Conservation (phyloP, 352 stramenopile genomes). For the Phytophthora capsici region DNA sequence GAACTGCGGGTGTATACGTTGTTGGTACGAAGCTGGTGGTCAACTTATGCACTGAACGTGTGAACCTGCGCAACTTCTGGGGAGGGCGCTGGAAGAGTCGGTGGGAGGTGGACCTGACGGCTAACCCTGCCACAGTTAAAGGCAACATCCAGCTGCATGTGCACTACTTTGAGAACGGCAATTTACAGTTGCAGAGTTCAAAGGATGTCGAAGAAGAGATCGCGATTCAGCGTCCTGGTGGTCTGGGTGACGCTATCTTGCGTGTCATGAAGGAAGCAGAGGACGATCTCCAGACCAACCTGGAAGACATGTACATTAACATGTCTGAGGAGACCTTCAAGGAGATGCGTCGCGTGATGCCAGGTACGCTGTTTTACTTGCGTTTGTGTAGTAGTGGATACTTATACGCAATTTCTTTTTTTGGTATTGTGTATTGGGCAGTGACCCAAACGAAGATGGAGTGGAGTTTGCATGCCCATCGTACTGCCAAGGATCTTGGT, state of each 20-base stretch:
- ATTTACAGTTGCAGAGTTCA: slow-evolving; percentile 91
- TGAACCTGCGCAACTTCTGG: slow-evolving; percentile 93
- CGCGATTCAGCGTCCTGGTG: slow-evolving; percentile 42
- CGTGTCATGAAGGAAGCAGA: slow-evolving; percentile 83
- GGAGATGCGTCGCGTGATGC: slow-evolving; percentile 95
- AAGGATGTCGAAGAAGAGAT: slow-evolving; percentile 77
- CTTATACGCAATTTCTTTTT: not conserved
- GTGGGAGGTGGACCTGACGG: slow-evolving; percentile 74
- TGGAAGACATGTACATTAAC: slow-evolving; percentile 95
- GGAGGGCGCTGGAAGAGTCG: slow-evolving; percentile 84
- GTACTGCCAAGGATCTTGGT: slow-evolving; percentile 77
- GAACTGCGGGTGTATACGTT: slow-evolving; percentile 82
- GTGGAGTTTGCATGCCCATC: slow-evolving; percentile 86
- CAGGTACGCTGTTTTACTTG: slow-evolving; percentile 48
- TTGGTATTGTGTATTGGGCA: slow-evolving; percentile 19
- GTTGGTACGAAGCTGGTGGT: slow-evolving; percentile 70
- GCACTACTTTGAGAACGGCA: slow-evolving; percentile 97
- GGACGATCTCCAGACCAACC: slow-evolving; percentile 85
- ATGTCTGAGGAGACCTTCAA: slow-evolving; percentile 96
- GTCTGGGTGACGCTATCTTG: slow-evolving; percentile 70
- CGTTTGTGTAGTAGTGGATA: not conserved
- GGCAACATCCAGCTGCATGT: slow-evolving; percentile 87
- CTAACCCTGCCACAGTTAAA: slow-evolving; percentile 48
- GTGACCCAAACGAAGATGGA: slow-evolving; percentile 92
- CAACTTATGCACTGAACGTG: slow-evolving; percentile 83